Percentiles rank a stretch among this genome's conserved stretches.
These are phyloP conservation scores for Aspergillus sp. DNA, from an alignment of 2,329 filamentous ascomycete genomes.

Conservation along the genomic window DNA sequence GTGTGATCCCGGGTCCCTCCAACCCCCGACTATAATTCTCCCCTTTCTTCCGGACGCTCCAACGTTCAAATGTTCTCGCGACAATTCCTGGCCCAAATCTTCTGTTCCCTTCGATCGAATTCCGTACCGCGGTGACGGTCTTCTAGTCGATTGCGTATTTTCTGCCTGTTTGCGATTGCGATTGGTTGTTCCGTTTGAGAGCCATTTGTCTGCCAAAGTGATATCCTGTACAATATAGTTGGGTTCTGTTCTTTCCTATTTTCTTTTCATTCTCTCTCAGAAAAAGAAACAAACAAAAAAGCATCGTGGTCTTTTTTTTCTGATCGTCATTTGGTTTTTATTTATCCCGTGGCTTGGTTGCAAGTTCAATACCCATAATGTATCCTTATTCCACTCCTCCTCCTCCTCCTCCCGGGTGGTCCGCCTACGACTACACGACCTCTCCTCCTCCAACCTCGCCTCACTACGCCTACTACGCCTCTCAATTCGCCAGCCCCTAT, in stretches of 20 bases:
- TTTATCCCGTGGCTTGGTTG: no score
- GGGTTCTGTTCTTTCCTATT: no score
- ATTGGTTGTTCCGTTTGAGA: constrained; percentile 9
- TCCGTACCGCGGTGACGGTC: constrained; percentile 37
- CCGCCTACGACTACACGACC: constrained; percentile 40
- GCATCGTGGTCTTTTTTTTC: no score
- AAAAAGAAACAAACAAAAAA: no score
- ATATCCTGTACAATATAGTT: background rate
- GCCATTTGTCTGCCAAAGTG: constrained; percentile 4
- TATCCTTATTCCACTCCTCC: constrained; percentile 41
- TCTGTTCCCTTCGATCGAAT: constrained; percentile 32
- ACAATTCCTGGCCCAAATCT: constrained; percentile 29
- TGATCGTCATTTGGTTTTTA: no score
- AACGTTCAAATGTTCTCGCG: constrained; percentile 38
- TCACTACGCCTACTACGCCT: constrained; percentile 46
- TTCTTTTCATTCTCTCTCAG: no score
- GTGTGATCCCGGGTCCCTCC: no score
- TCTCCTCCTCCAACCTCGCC: constrained; percentile 44
- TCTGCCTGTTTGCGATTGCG: constrained; percentile 14
- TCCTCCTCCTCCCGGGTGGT: constrained; percentile 42
- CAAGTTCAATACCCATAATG: constrained; percentile 28
- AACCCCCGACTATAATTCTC: no score
- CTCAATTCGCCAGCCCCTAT: constrained; percentile 44
- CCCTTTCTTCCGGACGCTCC: background rate
- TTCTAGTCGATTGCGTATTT: constrained; percentile 10